Conservation (phyloP, 2,329 filamentous ascomycete genomes). For the Cladosporium oxysporum region DNA sequence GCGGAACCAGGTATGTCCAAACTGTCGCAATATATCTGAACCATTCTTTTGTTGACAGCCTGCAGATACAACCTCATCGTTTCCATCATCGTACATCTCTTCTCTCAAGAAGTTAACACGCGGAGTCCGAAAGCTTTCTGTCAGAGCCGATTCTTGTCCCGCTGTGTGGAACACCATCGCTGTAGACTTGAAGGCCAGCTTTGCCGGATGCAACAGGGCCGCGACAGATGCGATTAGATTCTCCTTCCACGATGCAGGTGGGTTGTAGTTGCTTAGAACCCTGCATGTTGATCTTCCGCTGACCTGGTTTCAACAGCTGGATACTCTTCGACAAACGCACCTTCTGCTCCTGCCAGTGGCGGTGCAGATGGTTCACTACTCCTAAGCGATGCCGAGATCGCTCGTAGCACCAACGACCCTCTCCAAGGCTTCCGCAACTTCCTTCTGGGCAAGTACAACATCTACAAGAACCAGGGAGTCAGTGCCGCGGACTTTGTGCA, state of each 20-base stretch:
- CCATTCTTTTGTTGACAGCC: neutral
- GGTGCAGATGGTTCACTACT: conserved; percentile 47
- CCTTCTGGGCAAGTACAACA: conserved; percentile 44
- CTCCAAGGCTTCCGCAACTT: conserved; percentile 46
- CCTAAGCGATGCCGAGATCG: conserved; percentile 40
- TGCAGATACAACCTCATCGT: neutral
- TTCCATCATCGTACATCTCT: conserved; percentile 6
- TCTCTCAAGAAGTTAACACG: conserved; percentile 2
- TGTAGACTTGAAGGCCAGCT: conserved; percentile 18
- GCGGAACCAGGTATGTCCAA: neutral
- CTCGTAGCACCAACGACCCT: conserved; percentile 46
- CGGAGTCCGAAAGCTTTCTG: neutral
- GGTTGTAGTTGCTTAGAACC: neutral
- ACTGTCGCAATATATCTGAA: neutral
- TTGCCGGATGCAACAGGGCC: conserved; percentile 21
- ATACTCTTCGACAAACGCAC: conserved; percentile 24
- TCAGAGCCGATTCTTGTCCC: conserved; percentile 18
- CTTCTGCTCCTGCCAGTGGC: conserved; percentile 32
- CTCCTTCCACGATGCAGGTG: conserved; percentile 36
- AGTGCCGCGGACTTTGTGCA: conserved; percentile 58
- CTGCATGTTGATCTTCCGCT: neutral
- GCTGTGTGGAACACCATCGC: conserved; percentile 23
- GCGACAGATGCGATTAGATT: conserved; percentile 33
- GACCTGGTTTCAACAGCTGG: conserved; percentile 12
- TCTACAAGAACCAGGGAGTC: conserved; percentile 33